A percentile compares a stretch with the other conserved stretches of the same genome.
Conservation (phyloP, 2,329 filamentous ascomycete species). For the Aspergillus novofumigatus region DNA sequence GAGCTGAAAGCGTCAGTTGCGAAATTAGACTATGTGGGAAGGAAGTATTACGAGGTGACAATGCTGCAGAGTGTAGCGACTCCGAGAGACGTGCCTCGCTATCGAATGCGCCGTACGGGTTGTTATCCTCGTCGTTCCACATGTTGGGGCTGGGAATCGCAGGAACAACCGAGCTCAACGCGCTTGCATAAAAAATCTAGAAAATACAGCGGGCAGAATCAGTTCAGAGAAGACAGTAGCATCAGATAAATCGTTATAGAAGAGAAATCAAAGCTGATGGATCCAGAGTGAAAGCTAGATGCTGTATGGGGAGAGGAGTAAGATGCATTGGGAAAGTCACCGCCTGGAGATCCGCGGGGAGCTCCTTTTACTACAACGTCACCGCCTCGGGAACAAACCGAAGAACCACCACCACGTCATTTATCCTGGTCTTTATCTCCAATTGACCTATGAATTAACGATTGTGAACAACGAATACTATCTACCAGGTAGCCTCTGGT, state of each 20-base stretch:
- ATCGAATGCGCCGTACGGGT: conserved; percentile 93
- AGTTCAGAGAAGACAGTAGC: not conserved
- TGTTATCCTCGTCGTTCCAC: conserved; percentile 99
- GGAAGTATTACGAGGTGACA: conserved; percentile 49
- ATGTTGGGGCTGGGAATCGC: conserved; percentile 49
- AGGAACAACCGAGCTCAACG: not conserved
- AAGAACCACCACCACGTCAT: not conserved
- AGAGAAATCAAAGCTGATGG: not conserved
- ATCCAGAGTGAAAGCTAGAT: not conserved
- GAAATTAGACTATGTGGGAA: not conserved
- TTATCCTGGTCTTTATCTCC: not conserved
- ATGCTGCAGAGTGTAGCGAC: conserved; percentile 56
- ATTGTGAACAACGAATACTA: not conserved
- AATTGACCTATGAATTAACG: not conserved
- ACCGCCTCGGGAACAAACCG: not conserved
- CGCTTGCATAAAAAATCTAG: not conserved
- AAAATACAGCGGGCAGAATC: not conserved
- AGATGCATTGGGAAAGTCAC: not conserved
- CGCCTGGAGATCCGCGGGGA: conserved; percentile 3
- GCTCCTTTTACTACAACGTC: conserved; percentile 1
- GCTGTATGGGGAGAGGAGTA: not conserved
- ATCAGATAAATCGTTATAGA: not conserved
- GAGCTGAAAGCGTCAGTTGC: conserved; percentile 28
- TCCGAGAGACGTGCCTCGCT: conserved; percentile 73
- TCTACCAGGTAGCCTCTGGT: not conserved